These are phyloP conservation scores for Besnoitia besnoiti DNA, from an alignment of 169 alveolate species.

Conservation along the genomic window DNA sequence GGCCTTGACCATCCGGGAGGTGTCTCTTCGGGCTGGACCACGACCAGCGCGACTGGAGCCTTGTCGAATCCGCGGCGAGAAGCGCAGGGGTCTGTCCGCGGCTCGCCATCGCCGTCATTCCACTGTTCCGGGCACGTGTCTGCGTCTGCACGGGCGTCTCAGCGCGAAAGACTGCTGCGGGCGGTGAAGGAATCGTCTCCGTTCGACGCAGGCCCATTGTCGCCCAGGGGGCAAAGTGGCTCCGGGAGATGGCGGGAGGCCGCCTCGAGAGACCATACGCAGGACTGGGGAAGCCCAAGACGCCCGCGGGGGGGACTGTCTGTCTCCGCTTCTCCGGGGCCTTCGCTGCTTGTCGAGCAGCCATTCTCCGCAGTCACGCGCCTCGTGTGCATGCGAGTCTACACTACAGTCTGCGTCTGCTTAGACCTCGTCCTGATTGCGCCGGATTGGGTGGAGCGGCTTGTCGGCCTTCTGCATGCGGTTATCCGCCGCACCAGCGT, in stretches of 20 bases:
- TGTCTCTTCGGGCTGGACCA: too few species aligned
- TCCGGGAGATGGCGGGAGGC: background rate
- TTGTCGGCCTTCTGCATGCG: conserved; percentile 52
- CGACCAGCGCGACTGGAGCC: too few species aligned
- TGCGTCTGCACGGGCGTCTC: too few species aligned
- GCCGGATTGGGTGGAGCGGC: conserved; percentile 60
- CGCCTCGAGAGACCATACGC: background rate
- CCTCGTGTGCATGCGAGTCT: conserved; percentile 45
- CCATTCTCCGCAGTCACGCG: conserved; percentile 55
- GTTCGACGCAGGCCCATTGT: too few species aligned
- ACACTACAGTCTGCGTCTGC: conserved; percentile 24
- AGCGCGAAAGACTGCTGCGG: background rate
- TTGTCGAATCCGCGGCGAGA: too few species aligned
- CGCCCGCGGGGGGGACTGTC: background rate
- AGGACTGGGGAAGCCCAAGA: background rate
- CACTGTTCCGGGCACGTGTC: too few species aligned
- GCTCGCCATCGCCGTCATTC: too few species aligned
- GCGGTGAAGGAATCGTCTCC: background rate
- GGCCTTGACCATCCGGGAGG: too few species aligned
- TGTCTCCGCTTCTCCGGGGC: background rate
- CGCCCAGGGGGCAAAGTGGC: background rate
- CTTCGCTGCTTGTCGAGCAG: conserved; percentile 18
- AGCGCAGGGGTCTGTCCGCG: too few species aligned
- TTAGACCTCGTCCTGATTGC: conserved; percentile 43
- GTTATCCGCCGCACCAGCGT: conserved; percentile 13